These are phyloP conservation scores for Coprinopsis strossmayeri DNA, from an alignment of 768 basidiomycete genomes.

Conservation along the genomic window DNA sequence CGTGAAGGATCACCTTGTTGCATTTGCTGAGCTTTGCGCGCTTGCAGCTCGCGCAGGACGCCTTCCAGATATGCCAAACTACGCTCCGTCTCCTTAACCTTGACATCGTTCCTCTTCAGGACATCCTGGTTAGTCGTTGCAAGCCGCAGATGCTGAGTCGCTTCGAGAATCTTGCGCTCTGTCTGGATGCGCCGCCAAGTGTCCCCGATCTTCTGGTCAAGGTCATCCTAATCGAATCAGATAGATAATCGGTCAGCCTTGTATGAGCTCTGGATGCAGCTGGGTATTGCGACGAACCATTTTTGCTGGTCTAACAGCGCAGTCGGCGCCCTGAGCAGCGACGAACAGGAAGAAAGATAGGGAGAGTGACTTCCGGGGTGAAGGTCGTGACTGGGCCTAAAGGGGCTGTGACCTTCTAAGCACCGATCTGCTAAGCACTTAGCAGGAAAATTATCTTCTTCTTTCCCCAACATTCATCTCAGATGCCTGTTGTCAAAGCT, in stretches of 20 bases:
- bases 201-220: slow-evolving; percentile 92
- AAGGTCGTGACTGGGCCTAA: slow-evolving; percentile 4
- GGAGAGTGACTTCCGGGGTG: slow-evolving; percentile 14
- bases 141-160: slow-evolving; percentile 66
- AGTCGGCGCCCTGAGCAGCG: slow-evolving; percentile 20
- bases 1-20: slow-evolving; percentile 53
- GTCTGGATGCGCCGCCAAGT: slow-evolving; percentile 86
- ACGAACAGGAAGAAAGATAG: slow-evolving; percentile 24
- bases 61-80: slow-evolving; percentile 85
- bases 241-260: slow-evolving; percentile 17
- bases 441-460: slow-evolving; percentile 4
- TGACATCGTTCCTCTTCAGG: slow-evolving; percentile 68
- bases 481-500: slow-evolving; percentile 13
- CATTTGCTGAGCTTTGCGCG: slow-evolving; percentile 61
- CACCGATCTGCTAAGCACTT: slow-evolving; percentile 9
- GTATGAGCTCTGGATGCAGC: neutral
- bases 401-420: slow-evolving; percentile 8
- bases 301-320: slow-evolving; percentile 10
- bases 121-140: slow-evolving; percentile 88
- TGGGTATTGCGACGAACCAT: slow-evolving; percentile 18
- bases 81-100: slow-evolving; percentile 82
- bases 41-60: slow-evolving; percentile 75
- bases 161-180: slow-evolving; percentile 90
- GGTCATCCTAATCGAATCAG: slow-evolving; percentile 45
- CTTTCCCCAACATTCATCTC: neutral